Conservation (phyloP, 495 filamentous ascomycete genomes). For the Cenococcum geophilum region DNA sequence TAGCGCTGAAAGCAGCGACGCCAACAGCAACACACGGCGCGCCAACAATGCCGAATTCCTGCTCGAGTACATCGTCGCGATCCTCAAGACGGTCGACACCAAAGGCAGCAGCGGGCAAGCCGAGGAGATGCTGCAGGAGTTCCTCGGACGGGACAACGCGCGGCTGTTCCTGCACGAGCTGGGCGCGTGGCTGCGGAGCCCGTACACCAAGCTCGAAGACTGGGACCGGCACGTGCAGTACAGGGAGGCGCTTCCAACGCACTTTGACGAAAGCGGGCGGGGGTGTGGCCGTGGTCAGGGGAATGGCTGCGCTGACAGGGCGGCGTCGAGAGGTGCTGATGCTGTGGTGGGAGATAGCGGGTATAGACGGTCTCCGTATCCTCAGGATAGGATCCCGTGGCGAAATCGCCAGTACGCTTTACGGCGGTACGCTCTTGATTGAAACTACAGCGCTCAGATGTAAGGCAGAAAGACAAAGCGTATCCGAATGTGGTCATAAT, state of each 20-base stretch:
- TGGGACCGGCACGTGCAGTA: constrained; percentile 87
- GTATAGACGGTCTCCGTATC: too few species aligned
- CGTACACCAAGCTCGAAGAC: constrained; percentile 58
- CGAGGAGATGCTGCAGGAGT: constrained; percentile 82
- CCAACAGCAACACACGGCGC: constrained; percentile 43
- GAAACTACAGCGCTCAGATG: too few species aligned
- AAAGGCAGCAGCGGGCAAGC: constrained; percentile 78
- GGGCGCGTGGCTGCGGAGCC: constrained; percentile 72
- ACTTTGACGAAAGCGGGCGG: constrained; percentile 15
- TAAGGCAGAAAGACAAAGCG: too few species aligned
- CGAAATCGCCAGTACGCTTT: too few species aligned
- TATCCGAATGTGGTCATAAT: too few species aligned
- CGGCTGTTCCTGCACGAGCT: constrained; percentile 81
- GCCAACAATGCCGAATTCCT: constrained; percentile 82
- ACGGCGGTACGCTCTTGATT: too few species aligned
- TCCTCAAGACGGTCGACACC: constrained; percentile 86
- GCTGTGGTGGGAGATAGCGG: too few species aligned
- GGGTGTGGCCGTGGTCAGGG: neutral
- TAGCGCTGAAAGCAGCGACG: constrained; percentile 25
- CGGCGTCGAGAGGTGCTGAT: too few species aligned
- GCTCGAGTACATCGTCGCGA: constrained; percentile 80
- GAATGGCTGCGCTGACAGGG: neutral
- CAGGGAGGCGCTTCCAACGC: constrained; percentile 20
- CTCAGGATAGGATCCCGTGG: too few species aligned
- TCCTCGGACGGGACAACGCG: constrained; percentile 71